A percentile compares a stretch with the other conserved stretches of the same genome.
Evolutionary conservation across 352 stramenopile genomes (phyloP).

Genomic region (Hyaloperonospora arabidopsidis): DNA sequence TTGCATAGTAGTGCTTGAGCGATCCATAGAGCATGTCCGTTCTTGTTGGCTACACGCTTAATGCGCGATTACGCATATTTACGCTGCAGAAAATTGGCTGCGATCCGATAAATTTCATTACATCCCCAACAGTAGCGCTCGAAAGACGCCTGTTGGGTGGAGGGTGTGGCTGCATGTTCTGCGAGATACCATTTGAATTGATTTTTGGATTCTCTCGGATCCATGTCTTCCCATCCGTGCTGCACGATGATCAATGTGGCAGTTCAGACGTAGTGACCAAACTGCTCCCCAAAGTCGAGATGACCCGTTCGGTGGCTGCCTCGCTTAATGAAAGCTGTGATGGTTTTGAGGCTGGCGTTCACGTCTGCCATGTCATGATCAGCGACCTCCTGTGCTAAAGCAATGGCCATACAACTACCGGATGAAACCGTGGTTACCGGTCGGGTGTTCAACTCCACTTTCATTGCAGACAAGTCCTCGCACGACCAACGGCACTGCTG

Average conservation of each 20-base stretch:
- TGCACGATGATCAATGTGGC: background rate
- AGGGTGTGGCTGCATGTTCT: conserved; percentile 8
- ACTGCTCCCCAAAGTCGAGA: background rate
- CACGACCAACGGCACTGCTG: background rate
- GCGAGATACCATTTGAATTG: background rate
- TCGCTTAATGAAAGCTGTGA: background rate
- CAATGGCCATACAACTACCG: background rate
- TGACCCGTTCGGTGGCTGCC: background rate
- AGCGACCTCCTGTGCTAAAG: background rate
- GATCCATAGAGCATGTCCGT: no score
- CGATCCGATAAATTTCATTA: no score
- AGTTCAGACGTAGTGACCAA: background rate
- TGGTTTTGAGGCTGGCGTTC: background rate
- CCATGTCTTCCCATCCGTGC: background rate
- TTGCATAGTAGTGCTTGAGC: no score
- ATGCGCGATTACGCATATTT: no score
- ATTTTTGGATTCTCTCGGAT: background rate
- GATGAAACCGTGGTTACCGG: background rate
- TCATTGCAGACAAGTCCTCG: background rate
- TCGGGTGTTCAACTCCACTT: background rate
- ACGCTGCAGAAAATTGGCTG: no score
- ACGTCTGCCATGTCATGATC: background rate
- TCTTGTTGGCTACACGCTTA: no score
- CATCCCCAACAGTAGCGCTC: no score
- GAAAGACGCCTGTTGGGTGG: no score